A percentile compares a stretch with the other conserved stretches of the same genome.
Conservation (phyloP, 1,284 basidiomycete genomes). For the Ceratobasidium sp. region DNA sequence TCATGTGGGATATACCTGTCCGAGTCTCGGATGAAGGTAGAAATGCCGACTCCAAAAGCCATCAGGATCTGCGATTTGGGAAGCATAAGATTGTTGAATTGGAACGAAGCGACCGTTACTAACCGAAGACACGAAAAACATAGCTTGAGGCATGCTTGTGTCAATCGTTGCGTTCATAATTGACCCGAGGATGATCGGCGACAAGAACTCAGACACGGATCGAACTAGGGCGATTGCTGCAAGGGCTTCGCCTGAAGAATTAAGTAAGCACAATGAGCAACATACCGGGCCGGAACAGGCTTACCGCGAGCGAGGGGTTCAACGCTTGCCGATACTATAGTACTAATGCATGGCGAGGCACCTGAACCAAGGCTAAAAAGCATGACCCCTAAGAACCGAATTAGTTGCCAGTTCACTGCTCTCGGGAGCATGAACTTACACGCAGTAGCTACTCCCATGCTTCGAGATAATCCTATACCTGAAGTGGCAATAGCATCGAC, state of each 20-base stretch:
- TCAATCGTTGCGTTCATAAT: constrained; percentile 21
- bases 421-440: not conserved
- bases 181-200: constrained; percentile 26
- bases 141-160: constrained; percentile 21
- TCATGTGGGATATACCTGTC: constrained; percentile 28
- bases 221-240: constrained; percentile 31
- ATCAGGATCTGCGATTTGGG: constrained; percentile 5
- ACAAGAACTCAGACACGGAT: constrained; percentile 32
- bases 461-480: constrained; percentile 25
- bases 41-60: constrained; percentile 19
- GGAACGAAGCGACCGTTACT: not conserved
- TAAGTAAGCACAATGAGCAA: not conserved
- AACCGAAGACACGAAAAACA: constrained; percentile 28
- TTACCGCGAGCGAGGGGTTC: constrained; percentile 34
- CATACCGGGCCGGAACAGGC: too few relatives aligned
- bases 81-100: not conserved
- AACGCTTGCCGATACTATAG: constrained; percentile 38
- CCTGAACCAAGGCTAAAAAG: constrained; percentile 5
- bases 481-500: not conserved
- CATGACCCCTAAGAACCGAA: not conserved
- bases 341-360: constrained; percentile 29
- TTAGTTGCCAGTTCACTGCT: not conserved
- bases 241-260: constrained; percentile 24
- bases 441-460: not conserved
- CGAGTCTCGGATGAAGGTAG: constrained; percentile 8